Conservation (phyloP, 2,329 filamentous ascomycete species). For the Juglanconis oblonga region DNA sequence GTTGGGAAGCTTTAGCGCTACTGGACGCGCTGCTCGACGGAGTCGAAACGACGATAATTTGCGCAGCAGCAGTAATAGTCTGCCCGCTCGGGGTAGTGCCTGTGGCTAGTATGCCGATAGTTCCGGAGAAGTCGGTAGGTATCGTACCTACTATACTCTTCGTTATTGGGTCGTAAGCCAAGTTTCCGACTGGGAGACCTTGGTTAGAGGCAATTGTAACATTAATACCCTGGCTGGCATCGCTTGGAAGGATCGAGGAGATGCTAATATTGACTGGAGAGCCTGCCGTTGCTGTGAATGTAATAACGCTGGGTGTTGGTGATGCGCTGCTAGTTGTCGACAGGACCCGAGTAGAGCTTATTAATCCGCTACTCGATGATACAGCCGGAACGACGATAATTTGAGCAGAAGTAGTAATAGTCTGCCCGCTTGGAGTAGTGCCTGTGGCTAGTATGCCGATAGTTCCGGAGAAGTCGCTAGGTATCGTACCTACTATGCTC, state of each 20-base stretch:
- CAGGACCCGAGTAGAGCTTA: neutral
- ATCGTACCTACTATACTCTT: neutral
- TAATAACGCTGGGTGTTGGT: neutral
- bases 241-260: neutral
- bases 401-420: neutral
- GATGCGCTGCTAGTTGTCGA: neutral
- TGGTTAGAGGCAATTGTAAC: neutral
- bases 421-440: neutral
- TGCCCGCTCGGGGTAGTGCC: neutral
- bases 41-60: neutral
- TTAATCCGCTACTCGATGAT: neutral
- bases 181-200: too few species aligned
- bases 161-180: neutral
- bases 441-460: neutral
- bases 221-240: neutral
- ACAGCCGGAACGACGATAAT: neutral
- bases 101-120: neutral
- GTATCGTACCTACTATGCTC: neutral
- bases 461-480: neutral
- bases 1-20: too few species aligned
- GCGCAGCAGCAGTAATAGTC: neutral
- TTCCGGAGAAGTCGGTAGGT: neutral
- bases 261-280: neutral
- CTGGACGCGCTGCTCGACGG: too few species aligned
- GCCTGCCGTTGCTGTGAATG: neutral